Base-by-base conservation (phyloP, 345 rosid species). In the Linum lewisii region DNA sequence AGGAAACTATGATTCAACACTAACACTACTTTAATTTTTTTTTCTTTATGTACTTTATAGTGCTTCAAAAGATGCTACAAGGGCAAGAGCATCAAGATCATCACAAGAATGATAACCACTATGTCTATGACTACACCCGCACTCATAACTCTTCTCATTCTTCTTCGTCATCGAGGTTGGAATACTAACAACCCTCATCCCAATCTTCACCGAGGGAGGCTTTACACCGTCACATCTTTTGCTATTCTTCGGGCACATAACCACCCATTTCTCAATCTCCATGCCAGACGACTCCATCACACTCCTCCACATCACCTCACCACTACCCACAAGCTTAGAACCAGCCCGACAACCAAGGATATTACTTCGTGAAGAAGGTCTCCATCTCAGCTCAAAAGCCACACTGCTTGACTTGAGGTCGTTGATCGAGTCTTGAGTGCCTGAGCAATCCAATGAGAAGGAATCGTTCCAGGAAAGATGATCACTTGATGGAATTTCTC, bases 331-430 rank as follows among this genome's bases (percentile, higher is more conserved):
- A 10, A 88, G 72, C 65, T 72, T 67, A 21, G 95, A 85, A 54
- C 73, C 77, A 0, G 34, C 5, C 20, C 75, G 62, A 45, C 73
- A 66, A 25, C 82, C 66, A 3, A 83, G 34, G 8, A 75, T 55
- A 6, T 79, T 42, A 54, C 2, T 63, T 15, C 22, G 67, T 62
- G 54, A 54, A 75, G 14, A 42, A 4, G 47, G 5, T 69, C 79
- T 73, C 76, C 75, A 76, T 49, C 92, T 62, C 25, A 88, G 74
- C 84, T 92, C 88, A 21, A 92, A 79, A 49, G 70, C 77, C 0
- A 83, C 72, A 24, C 63, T 77, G 7, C 82, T 76, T 72, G 81
- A 75, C 74, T 66, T 78, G 38, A 88, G 29, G 52, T 56, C 55
- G 18, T 65, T 29, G 36, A 83, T 60, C 55, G 90, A 75, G 15